Evolutionary conservation across 148 eudicot species (phyloP), one percentile per base, ranked within the genome.

Genomic region (Limonium bicolor): DNA sequence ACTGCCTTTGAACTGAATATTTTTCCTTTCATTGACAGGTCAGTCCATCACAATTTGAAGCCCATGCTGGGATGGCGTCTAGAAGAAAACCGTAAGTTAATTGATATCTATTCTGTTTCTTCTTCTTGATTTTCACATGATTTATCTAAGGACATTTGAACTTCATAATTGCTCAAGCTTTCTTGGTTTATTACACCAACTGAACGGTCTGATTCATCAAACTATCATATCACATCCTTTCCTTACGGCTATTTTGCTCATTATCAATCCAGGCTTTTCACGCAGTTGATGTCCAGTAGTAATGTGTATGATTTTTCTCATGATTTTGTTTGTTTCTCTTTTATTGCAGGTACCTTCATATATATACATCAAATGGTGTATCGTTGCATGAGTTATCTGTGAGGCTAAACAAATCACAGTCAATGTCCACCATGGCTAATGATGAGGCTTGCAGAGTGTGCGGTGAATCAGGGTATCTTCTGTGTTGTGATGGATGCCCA

Each of bases 61-160:
- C 95, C 15, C 95, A 90, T 75, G 97, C 97, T 68, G 97, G 97
- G 32, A 66, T 30, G 46, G 71, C 93, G 48, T 70, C 85, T 24
- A 87, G 95, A 36, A 71, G 85, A 36, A 84, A 84, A 54, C 97
- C 97, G 97, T 90, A 56, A 73, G 97, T 66, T 32, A n/a, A n/a
- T n/a, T n/a, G n/a, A n/a, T n/a, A n/a, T n/a, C n/a, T n/a, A n/a
- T n/a, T n/a, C n/a, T n/a, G n/a, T n/a, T n/a, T n/a, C n/a, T n/a
- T n/a, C n/a, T n/a, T n/a, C n/a, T n/a, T n/a, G n/a, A n/a, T n/a
- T n/a, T n/a, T n/a, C n/a, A n/a, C n/a, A n/a, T n/a, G n/a, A n/a
- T n/a, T n/a, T n/a, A n/a, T n/a, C n/a, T n/a, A n/a, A n/a, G n/a
- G n/a, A n/a, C n/a, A n/a, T n/a, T n/a, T n/a, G n/a, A n/a, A n/a